phyloP scores from a whole-genome alignment of 257 asterid genomes.

The Perilla frutescens region DNA sequence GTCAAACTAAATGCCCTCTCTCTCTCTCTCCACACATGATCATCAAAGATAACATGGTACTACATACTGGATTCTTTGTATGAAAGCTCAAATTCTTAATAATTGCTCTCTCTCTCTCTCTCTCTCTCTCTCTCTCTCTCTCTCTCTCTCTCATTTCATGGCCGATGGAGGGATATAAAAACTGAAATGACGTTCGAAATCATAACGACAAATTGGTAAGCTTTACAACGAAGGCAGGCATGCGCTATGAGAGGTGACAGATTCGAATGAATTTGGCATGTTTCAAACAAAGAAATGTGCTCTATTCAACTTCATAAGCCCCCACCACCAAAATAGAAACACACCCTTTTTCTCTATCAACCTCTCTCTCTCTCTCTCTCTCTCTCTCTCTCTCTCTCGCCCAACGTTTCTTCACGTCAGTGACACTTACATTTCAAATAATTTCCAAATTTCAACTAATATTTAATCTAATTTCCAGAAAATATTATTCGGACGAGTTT shows the following conservation, averaged over 20 bases:
- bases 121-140: too few species aligned
- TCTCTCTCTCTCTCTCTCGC: neutral
- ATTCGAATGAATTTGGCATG: neutral
- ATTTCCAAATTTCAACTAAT: too few species aligned
- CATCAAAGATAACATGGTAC: too few species aligned
- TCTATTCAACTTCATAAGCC: neutral
- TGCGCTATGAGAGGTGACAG: constrained; percentile 10
- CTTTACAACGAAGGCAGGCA: constrained; percentile 23
- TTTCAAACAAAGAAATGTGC: constrained; percentile 7
- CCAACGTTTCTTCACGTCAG: neutral
- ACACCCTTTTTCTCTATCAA: neutral
- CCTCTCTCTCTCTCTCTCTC: neutral
- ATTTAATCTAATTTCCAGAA: too few species aligned
- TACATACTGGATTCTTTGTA: too few species aligned
- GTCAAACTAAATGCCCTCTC: too few species aligned
- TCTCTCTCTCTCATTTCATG: too few species aligned
- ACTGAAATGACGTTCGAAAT: neutral
- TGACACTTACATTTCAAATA: too few species aligned
- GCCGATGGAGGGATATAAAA: neutral
- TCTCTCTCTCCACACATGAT: too few species aligned
- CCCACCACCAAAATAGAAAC: neutral
- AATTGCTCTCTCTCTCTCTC: too few species aligned
- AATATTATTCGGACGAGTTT: too few species aligned
- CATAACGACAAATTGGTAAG: constrained; percentile 14
- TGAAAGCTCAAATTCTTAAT: too few species aligned